Evolutionary conservation across 805 yeast species (phyloP).

Genomic region (Phaffomyces thermotolerans): DNA sequence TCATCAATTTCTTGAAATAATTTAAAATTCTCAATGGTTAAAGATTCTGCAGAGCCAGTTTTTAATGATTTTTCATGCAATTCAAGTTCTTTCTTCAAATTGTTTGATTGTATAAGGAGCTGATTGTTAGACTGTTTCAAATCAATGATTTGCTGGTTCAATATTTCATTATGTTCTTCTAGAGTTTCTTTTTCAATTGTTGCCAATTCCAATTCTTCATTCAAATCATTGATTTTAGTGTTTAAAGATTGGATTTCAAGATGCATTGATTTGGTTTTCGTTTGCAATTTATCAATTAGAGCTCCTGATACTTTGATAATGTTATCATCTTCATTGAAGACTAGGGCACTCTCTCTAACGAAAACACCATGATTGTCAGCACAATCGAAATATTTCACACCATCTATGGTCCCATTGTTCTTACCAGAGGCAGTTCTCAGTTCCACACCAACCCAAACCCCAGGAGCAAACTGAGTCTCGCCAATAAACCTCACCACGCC

Average conservation of each 20-base stretch:
- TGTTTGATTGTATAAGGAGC: slow-evolving; percentile 5
- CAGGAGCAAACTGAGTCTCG: slow-evolving; percentile 49
- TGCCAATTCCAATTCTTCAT: slow-evolving; percentile 25
- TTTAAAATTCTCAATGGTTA: neutral
- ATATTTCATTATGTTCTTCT: slow-evolving; percentile 26
- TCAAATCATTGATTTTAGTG: neutral
- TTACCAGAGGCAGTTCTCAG: slow-evolving; percentile 72
- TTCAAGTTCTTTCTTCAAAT: slow-evolving; percentile 15
- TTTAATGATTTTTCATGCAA: slow-evolving; percentile 1
- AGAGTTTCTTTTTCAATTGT: slow-evolving; percentile 40
- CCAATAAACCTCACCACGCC: slow-evolving; percentile 50
- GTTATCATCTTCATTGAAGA: neutral
- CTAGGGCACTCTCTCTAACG: slow-evolving; percentile 34
- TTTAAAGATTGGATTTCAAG: slow-evolving; percentile 25
- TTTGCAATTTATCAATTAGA: slow-evolving; percentile 36
- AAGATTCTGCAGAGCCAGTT: slow-evolving; percentile 1
- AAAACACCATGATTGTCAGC: slow-evolving; percentile 47
- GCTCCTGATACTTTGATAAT: slow-evolving; percentile 22
- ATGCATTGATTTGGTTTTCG: slow-evolving; percentile 32
- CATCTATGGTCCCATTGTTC: slow-evolving; percentile 71
- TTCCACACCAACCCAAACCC: slow-evolving; percentile 77
- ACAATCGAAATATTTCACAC: slow-evolving; percentile 50
- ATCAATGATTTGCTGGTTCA: slow-evolving; percentile 19
- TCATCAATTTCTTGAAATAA: slow-evolving; percentile 26
- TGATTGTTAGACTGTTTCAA: slow-evolving; percentile 6